These are phyloP conservation scores for Russula sp. DNA, from an alignment of 768 basidiomycete genomes.

Conservation along the genomic window DNA sequence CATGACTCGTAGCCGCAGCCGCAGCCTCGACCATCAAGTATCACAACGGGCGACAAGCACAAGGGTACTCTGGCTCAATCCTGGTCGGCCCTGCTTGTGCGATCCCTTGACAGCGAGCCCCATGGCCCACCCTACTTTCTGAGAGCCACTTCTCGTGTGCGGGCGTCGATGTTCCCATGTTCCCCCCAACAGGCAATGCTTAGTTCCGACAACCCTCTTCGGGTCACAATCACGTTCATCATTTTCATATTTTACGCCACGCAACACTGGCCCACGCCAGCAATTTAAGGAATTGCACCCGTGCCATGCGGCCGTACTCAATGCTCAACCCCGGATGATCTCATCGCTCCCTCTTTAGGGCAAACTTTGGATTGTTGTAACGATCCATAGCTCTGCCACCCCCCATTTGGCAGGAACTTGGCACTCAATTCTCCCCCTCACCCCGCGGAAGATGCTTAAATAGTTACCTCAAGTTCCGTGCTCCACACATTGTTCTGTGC, in stretches of 20 bases:
- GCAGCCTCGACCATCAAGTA: background rate
- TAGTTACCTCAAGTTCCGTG: background rate
- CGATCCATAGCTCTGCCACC: background rate
- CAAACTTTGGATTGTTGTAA: background rate
- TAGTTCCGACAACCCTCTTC: background rate
- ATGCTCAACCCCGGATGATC: slow-evolving; percentile 2
- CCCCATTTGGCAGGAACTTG: background rate
- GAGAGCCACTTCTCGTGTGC: background rate
- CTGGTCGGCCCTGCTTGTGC: background rate
- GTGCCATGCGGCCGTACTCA: background rate
- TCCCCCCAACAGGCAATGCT: background rate
- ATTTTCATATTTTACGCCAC: background rate
- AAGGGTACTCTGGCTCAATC: background rate
- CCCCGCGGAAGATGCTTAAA: slow-evolving; percentile 8
- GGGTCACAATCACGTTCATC: background rate
- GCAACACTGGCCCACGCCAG: background rate
- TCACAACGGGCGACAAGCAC: background rate
- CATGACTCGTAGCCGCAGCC: background rate
- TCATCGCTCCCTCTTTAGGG: background rate
- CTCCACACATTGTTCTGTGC: background rate
- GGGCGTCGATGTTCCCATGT: background rate
- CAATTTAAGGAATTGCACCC: background rate
- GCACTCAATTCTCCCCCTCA: background rate
- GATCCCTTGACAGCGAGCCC: background rate
- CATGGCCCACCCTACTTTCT: background rate